Evolutionary conservation across 2,329 filamentous ascomycete species (phyloP), one percentile per base, ranked within the genome.

Genomic region (Cercospora beticola): DNA sequence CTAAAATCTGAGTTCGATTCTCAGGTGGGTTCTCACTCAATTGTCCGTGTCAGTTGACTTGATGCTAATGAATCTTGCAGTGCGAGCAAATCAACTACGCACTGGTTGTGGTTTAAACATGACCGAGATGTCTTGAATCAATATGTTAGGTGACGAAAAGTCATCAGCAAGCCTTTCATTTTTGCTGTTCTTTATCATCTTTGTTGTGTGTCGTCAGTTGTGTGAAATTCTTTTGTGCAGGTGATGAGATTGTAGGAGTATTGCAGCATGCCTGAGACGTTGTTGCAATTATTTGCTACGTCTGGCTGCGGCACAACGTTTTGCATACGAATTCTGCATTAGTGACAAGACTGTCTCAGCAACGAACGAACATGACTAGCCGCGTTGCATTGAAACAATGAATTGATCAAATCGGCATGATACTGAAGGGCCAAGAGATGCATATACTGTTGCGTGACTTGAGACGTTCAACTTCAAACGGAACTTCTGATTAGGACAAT

Each of bases 1-100:
- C 52, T 57, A 57, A 57, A 28, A 57, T 57, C 52, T 57, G 52
- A 57, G 52, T 57, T 57, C 52, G 52, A 57, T 57, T 57, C 52
- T 57, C 52, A 57, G 52, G n/a, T 18, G n/a, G 9, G 43, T 21
- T 40, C 14, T 7, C 16, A 16, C 1, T 40, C 36, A 40, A 16
- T 6, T 36, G 12, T 36, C 12, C 33, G 16, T 36, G 33, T 36
- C 14, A 4, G 0, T 5, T 16, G 33, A 40, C 14, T 40, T 40
- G 33, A 14, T 36, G 10, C 14, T 36, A 16, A 36, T 36, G 14
- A n/a, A 40, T 7, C 2, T 8, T n/a, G 16, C n/a, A 40, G 36
- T 54, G 49, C 49, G 49, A 54, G 49, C 49, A 54, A 8, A n/a
- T n/a, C 36, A 40, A 40, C 36, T 40, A 6, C 36, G 49, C 49